Evolutionary conservation across 1,284 basidiomycete species (phyloP).

Genomic region (Cutaneotrichosporon dermatis): DNA sequence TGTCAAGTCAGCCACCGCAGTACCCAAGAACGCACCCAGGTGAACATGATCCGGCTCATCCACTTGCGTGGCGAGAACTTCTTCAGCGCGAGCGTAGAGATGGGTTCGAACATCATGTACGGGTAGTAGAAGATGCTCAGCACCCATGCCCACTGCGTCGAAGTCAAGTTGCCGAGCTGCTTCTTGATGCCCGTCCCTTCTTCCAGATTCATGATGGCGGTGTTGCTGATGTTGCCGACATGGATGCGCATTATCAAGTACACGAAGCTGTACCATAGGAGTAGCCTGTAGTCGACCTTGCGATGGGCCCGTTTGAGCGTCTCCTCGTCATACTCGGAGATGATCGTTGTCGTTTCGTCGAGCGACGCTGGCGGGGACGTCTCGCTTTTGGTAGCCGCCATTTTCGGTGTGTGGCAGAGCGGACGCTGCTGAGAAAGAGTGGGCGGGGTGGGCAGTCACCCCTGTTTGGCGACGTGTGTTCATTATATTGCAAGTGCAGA

Average conservation of each 20-base stretch:
- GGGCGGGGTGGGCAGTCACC: no score
- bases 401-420: neutral
- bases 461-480: neutral
- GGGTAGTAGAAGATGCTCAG: conserved; percentile 14
- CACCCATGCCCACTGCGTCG: conserved; percentile 12
- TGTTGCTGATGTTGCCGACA: conserved; percentile 11
- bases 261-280: conserved; percentile 13
- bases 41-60: conserved; percentile 28
- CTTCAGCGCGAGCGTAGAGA: conserved; percentile 17
- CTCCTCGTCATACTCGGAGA: neutral
- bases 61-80: conserved; percentile 29
- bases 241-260: conserved; percentile 16
- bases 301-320: conserved; percentile 3
- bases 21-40: conserved; percentile 2
- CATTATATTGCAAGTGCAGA: neutral
- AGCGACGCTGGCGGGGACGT: neutral
- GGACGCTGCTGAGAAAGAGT: no score
- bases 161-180: conserved; percentile 9
- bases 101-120: conserved; percentile 10
- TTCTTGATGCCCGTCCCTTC: conserved; percentile 11
- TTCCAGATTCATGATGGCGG: conserved; percentile 16
- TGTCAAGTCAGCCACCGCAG: neutral
- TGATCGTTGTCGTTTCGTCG: neutral
- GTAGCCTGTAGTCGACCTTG: conserved; percentile 3
- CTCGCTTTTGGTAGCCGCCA: neutral